phyloP scores from a whole-genome alignment of 805 yeast genomes.

The Yarrowia divulgata region DNA sequence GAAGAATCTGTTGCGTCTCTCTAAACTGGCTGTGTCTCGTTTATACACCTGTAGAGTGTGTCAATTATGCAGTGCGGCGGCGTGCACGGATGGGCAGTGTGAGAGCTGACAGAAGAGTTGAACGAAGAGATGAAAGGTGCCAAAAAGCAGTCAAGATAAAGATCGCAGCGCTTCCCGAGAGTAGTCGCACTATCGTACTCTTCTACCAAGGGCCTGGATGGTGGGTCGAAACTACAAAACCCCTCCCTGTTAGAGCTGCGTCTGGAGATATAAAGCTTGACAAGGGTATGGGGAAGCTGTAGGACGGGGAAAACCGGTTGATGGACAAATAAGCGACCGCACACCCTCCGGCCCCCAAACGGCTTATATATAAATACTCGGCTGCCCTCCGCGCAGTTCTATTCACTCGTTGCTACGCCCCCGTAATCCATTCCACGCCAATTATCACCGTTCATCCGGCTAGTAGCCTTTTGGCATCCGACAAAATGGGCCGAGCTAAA shows the following conservation, averaged over 20 bases:
- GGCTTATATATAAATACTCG: neutral
- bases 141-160: no score
- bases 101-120: no score
- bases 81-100: no score
- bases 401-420: no score
- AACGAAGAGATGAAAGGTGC: no score
- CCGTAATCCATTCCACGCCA: neutral
- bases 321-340: neutral
- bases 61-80: constrained; percentile 3
- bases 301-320: no score
- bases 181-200: no score
- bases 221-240: neutral
- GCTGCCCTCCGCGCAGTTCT: no score
- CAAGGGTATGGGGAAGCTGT: constrained; percentile 18
- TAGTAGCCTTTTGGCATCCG: constrained; percentile 10
- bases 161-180: no score
- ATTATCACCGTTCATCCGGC: neutral
- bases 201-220: neutral
- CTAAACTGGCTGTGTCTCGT: neutral
- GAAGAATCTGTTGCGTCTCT: neutral
- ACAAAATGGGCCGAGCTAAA: constrained; percentile 13
- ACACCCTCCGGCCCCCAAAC: no score
- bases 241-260: constrained; percentile 25
- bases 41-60: neutral
- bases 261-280: constrained; percentile 33